Conservation (phyloP, 331 rosid genomes). For the Erythrophleum ivorense region DNA sequence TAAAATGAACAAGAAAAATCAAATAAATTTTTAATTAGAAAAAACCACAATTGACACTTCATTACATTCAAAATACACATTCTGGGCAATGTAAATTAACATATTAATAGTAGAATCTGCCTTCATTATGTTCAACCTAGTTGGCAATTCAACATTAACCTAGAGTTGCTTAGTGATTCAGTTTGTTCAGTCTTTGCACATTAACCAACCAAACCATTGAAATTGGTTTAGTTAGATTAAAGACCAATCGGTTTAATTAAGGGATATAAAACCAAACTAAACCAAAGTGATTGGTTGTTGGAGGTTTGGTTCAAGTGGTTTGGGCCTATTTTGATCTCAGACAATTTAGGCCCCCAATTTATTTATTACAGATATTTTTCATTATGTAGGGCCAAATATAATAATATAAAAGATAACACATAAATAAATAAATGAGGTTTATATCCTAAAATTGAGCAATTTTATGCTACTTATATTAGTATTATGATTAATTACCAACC, state of each 20-base stretch:
- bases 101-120: constrained; percentile 21
- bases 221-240: background rate
- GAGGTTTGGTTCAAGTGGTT: background rate
- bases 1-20: background rate
- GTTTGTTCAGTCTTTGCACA: background rate
- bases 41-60: constrained; percentile 8
- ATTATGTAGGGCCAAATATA: too few species aligned
- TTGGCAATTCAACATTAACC: constrained; percentile 3
- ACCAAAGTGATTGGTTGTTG: background rate
- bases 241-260: background rate
- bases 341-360: too few species aligned
- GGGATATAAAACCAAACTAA: background rate
- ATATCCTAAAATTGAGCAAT: too few species aligned
- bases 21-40: background rate
- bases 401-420: too few species aligned
- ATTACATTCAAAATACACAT: constrained; percentile 18
- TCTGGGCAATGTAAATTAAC: background rate
- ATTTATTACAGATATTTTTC: too few species aligned
- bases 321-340: too few species aligned
- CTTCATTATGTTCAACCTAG: constrained; percentile 28
- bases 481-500: too few species aligned
- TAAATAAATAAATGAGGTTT: too few species aligned
- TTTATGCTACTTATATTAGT: too few species aligned
- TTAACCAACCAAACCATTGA: background rate
- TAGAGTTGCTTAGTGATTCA: background rate